phyloP scores from a whole-genome alignment of 2,329 filamentous ascomycete genomes.

The Aurifilum marmelostoma region DNA sequence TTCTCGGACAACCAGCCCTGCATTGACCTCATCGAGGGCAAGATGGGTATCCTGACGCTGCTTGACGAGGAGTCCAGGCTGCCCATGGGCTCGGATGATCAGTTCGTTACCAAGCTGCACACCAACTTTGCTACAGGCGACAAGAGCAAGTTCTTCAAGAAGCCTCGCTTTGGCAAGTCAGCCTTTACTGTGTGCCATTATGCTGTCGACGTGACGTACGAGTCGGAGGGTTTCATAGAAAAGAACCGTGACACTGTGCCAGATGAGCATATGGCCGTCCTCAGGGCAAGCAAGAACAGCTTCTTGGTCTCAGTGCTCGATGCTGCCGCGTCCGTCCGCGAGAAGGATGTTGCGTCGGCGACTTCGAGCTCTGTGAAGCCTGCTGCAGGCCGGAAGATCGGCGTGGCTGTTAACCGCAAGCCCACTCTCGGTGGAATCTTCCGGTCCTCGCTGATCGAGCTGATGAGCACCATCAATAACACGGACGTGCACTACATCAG shows the following conservation, averaged over 20 bases:
- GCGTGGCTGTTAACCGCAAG: constrained; percentile 91
- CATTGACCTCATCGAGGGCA: constrained; percentile 97
- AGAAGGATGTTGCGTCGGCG: constrained; percentile 76
- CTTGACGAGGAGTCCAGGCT: constrained; percentile 95
- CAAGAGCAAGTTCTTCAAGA: constrained; percentile 98
- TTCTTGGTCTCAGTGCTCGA: constrained; percentile 87
- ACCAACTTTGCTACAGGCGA: constrained; percentile 81
- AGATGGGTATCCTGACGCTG: constrained; percentile 87
- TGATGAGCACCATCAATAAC: constrained; percentile 97
- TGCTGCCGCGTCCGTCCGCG: constrained; percentile 81
- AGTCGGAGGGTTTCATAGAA: constrained; percentile 98
- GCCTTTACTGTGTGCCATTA: constrained; percentile 99
- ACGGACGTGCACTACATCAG: constrained; percentile 99
- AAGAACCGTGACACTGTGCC: constrained; percentile 99
- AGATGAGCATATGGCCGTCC: constrained; percentile 94
- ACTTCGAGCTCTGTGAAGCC: constrained; percentile 76
- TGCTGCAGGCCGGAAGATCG: constrained; percentile 81
- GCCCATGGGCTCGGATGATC: constrained; percentile 96
- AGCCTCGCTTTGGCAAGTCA: constrained; percentile 95
- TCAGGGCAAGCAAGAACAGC: constrained; percentile 79
- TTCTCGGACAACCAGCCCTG: constrained; percentile 99
- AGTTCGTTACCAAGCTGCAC: constrained; percentile 95
- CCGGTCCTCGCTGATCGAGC: constrained; percentile 95
- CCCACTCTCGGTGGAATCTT: constrained; percentile 98
- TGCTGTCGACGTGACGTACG: constrained; percentile 96